These are phyloP conservation scores for Daldinia grandis DNA, from an alignment of 495 filamentous ascomycete genomes.

Conservation along the genomic window DNA sequence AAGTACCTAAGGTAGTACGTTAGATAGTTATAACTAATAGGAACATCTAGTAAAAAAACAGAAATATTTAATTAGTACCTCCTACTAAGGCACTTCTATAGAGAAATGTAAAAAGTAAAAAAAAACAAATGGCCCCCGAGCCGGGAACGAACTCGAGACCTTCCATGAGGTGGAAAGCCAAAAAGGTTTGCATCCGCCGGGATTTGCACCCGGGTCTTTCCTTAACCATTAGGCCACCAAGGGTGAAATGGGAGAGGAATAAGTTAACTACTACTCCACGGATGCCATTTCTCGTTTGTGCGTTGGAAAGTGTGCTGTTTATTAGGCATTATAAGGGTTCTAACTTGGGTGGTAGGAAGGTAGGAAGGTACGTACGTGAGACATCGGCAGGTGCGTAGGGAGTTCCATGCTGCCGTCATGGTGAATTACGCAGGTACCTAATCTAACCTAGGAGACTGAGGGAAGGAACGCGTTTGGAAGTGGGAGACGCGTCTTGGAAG, in stretches of 20 bases:
- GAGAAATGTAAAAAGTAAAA: background rate
- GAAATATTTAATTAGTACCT: too few relatives aligned
- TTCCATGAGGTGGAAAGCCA: conserved; percentile 5
- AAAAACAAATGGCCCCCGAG: background rate
- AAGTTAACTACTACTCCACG: conserved; percentile 46
- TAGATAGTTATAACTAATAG: too few relatives aligned
- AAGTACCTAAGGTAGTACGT: too few relatives aligned
- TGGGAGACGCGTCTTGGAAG: background rate
- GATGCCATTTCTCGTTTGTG: conserved; percentile 10
- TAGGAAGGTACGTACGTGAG: background rate
- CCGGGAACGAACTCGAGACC: background rate
- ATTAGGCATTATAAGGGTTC: conserved; percentile 5
- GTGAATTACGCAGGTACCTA: background rate
- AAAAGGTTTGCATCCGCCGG: conserved; percentile 39
- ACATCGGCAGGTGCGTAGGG: background rate
- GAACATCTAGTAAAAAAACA: background rate
- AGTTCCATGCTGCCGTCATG: background rate
- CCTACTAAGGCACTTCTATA: too few relatives aligned
- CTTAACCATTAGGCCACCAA: conserved; percentile 11
- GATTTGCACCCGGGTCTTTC: conserved; percentile 48
- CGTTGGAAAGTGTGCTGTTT: background rate
- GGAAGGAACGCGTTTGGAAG: background rate
- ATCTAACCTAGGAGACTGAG: too few relatives aligned
- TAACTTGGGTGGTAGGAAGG: background rate
- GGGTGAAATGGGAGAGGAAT: conserved; percentile 35